Base-by-base conservation (phyloP, 306 rosid species). In the Crotalaria pallida region DNA sequence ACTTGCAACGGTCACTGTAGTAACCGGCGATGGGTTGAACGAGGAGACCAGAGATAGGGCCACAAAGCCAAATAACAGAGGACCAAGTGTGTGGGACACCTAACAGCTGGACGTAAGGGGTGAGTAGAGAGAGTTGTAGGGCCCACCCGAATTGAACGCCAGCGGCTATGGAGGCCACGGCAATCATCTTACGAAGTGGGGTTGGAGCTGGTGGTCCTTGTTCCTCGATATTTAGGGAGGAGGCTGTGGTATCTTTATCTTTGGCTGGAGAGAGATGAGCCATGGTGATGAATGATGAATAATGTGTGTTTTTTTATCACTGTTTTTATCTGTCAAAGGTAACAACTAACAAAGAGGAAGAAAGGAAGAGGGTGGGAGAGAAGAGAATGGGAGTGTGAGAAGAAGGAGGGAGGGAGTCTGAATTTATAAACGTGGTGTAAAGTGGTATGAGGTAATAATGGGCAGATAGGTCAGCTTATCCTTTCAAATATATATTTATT, bases 101-200 rank as follows among this genome's bases (percentile, higher is more conserved):
- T 1, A 89, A 80, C 3, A 81, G 84, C 19, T 92, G 96, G 0
- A 92, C 81, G 10, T 92, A 92, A 0, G 97, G 96, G 3, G 97
- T 92, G 0, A 92, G 19, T 0, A 92, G 38, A 0, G 94, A 89
- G 0, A 92, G 92, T 21, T 92, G 94, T 0, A 92, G 76, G 1
- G 97, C 97, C 97, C 97, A 89, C 0, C 94, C 96, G 47, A 92
- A 92, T 53, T 92, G 96, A 1, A 92, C 10, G 0, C 94, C 96
- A 0, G 94, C 89, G 0, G 94, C 97, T 0, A 92, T 87, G 0
- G 94, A 82, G 0, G 97, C 82, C 3, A 89, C 91, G 0, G 48
- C 53, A 9, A 82, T 34, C 26, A 92, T 69, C 47, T 84, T 84
- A 0, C 36, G 9, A 0, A 87, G 17, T 0, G 95, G 80, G 38